Evolutionary conservation across 2,329 filamentous ascomycete genomes (phyloP).

Genomic region (Gnomoniopsis sp.): DNA sequence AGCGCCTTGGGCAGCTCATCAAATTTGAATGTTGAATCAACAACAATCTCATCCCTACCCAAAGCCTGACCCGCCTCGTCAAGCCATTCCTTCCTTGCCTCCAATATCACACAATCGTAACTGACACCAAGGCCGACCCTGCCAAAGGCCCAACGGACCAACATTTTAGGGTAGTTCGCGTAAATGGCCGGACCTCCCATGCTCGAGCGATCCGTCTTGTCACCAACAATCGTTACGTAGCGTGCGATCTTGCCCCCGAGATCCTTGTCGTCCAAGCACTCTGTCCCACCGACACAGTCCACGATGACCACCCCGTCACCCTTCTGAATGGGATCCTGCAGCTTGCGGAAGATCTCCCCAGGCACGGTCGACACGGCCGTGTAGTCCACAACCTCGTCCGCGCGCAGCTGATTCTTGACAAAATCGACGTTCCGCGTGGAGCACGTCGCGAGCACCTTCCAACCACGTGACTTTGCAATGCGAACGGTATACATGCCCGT

Average conservation of each 20-base stretch:
- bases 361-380: background rate
- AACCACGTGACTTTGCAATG: background rate
- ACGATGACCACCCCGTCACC: background rate
- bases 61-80: background rate
- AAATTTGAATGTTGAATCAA: conserved; percentile 1
- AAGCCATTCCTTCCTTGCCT: conserved; percentile 1
- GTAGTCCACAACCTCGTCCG: conserved; percentile 3
- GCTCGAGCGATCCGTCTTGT: conserved; percentile 3
- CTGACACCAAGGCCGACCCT: background rate
- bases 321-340: background rate
- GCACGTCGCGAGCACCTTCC: conserved; percentile 4
- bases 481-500: background rate
- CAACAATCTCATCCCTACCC: background rate
- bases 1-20: conserved; percentile 4
- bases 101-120: conserved; percentile 5
- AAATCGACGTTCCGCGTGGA: conserved; percentile 2
- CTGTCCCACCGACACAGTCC: conserved; percentile 4
- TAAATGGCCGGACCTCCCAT: conserved; percentile 5
- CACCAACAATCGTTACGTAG: conserved; percentile 4
- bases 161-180: background rate
- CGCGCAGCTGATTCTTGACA: background rate
- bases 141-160: background rate
- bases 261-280: background rate
- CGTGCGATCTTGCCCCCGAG: background rate
- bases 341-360: background rate